Evolutionary conservation across 1,139 yeast species (phyloP), one percentile per base, ranked within the genome.

Genomic region (Scheffersomyces quercinus): DNA sequence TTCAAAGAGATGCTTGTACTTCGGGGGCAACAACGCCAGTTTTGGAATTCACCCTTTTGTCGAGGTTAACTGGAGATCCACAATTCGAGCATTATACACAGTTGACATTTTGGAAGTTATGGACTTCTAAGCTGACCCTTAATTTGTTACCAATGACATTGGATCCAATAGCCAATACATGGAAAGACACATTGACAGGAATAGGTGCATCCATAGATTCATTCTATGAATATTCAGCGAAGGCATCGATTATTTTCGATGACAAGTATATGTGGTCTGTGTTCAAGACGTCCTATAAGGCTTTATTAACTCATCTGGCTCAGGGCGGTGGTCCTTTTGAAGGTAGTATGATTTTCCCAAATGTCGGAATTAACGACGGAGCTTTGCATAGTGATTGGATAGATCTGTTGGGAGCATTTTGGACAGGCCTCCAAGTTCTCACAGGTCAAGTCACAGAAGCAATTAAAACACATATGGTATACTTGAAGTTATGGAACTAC

Each of bases 171-270:
- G 65, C 78, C 0, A 81, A 79, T 29, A 58, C 62, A 30, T 83
- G 90, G 82, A 67, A 71, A 34, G 85, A 85, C 44, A 63, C 77
- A 0, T 67, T 83, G 35, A 79, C 93, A 0, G 97, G 97, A 0
- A 75, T 88, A 8, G 98, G 98, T 0, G 97, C 98, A 0, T 86
- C 96, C 2, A 80, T 88, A n/a, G 98, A 91, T 64, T 89, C 97
- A 0, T 88, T 88, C 56, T 91, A 86, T 60, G 98, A 91, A 58
- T 88, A 91, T 60, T 88, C 96, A 0, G 73, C 88, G 32, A 91
- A 91, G 58, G 82, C 83, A 24, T 71, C 91, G 3, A 78, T 90
- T 10, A 57, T 91, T 8, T 89, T 90, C 49, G 73, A 86, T 53
- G 96, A 90, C 58, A 70, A 73, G 12, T 68, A 74, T 30, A 72